phyloP scores from a whole-genome alignment of 2,329 filamentous ascomycete genomes.

The Diaporthe longicolla region DNA sequence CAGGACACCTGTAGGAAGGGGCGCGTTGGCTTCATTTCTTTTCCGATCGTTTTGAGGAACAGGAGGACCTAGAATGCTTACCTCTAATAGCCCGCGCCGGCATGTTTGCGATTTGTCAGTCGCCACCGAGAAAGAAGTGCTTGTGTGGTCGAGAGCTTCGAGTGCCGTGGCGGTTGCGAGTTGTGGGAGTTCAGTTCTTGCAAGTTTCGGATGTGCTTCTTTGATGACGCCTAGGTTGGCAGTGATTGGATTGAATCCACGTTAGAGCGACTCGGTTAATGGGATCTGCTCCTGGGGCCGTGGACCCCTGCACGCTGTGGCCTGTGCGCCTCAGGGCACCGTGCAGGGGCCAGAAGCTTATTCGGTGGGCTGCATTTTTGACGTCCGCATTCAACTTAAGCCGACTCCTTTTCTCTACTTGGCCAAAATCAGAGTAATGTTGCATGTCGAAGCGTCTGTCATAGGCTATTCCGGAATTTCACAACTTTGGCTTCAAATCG shows the following conservation, averaged over 20 bases:
- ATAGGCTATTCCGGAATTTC: neutral
- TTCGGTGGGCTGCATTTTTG: constrained; percentile 35
- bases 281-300: neutral
- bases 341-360: constrained; percentile 35
- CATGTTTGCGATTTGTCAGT: constrained; percentile 56
- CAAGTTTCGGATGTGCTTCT: neutral
- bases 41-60: neutral
- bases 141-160: neutral
- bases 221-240: neutral
- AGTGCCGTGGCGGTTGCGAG: neutral
- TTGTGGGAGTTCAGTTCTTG: neutral
- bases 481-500: neutral
- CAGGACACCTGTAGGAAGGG: constrained; percentile 71
- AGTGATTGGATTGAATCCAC: neutral
- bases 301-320: constrained; percentile 11
- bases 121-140: neutral
- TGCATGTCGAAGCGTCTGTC: neutral
- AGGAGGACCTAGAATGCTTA: constrained; percentile 47
- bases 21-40: constrained; percentile 20
- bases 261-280: constrained; percentile 2
- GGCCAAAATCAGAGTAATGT: neutral
- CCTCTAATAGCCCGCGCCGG: constrained; percentile 69
- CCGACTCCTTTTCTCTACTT: neutral
- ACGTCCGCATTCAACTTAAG: neutral
- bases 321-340: neutral